Evolutionary conservation across 305 asterid species (phyloP).

Genomic region (Solanum chacoense): DNA sequence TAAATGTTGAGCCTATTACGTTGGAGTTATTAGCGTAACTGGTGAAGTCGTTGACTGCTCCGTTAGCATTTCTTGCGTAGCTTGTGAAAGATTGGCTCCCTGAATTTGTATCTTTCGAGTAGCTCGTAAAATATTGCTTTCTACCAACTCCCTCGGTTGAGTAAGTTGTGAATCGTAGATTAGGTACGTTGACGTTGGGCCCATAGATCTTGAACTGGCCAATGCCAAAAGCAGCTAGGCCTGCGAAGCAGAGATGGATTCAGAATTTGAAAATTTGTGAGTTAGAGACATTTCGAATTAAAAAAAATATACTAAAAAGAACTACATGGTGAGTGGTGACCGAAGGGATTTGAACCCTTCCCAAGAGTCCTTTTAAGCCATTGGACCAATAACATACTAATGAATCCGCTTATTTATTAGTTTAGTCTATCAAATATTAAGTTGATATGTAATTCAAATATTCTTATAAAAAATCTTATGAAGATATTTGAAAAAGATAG

Average conservation of each 20-base stretch:
- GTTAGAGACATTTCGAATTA: no score
- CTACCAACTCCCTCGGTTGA: conserved; percentile 52
- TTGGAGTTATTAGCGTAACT: conserved; percentile 49
- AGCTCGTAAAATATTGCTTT: conserved; percentile 31
- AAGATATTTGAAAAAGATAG: no score
- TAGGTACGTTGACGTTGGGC: conserved; percentile 36
- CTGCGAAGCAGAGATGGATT: background rate
- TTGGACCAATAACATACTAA: no score
- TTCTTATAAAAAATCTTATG: no score
- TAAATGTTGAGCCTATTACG: conserved; percentile 45
- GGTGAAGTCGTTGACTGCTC: conserved; percentile 41
- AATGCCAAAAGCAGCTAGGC: conserved; percentile 31
- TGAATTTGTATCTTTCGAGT: conserved; percentile 41
- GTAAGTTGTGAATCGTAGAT: conserved; percentile 55
- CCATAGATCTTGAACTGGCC: conserved; percentile 45
- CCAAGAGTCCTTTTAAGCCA: no score
- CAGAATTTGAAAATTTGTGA: background rate
- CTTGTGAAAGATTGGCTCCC: conserved; percentile 54
- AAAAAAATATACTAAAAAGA: no score
- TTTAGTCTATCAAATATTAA: no score
- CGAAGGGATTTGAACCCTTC: no score
- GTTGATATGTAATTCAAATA: no score
- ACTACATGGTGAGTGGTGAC: no score
- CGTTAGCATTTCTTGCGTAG: conserved; percentile 60
- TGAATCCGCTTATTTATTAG: no score